A percentile compares a stretch with the other conserved stretches of the same genome.
Evolutionary conservation across 2,329 filamentous ascomycete species (phyloP).

Genomic region (Diaporthe capsici): DNA sequence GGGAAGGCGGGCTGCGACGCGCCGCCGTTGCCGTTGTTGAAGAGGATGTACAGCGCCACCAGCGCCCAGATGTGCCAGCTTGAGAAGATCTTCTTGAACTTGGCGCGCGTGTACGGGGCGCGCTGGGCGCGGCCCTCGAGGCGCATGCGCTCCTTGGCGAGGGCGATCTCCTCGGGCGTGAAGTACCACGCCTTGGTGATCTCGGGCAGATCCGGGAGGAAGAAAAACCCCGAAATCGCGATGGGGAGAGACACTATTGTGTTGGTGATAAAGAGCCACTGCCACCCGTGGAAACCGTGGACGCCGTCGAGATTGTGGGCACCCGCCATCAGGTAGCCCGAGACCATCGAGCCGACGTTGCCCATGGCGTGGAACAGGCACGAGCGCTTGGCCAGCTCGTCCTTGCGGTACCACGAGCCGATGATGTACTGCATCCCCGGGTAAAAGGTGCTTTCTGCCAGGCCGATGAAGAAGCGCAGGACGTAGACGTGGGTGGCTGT

Average conservation of each 20-base stretch:
- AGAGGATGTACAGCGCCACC: conserved; percentile 71
- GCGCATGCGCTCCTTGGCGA: conserved; percentile 57
- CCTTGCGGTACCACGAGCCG: conserved; percentile 59
- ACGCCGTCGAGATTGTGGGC: conserved; percentile 67
- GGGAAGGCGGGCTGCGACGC: conserved; percentile 68
- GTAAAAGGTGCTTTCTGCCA: conserved; percentile 57
- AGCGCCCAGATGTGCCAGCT: conserved; percentile 77
- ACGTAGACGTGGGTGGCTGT: conserved; percentile 55
- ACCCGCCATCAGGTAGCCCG: conserved; percentile 52
- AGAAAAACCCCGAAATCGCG: conserved; percentile 65
- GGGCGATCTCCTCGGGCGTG: conserved; percentile 53
- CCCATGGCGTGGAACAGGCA: conserved; percentile 68
- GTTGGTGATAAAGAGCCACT: conserved; percentile 72
- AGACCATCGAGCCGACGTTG: conserved; percentile 66
- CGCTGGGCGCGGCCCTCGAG: conserved; percentile 61
- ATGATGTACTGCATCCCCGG: conserved; percentile 60
- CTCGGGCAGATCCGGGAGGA: conserved; percentile 57
- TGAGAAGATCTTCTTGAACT: conserved; percentile 71
- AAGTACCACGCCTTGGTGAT: conserved; percentile 56
- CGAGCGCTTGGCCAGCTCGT: conserved; percentile 66
- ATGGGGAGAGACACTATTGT: conserved; percentile 70
- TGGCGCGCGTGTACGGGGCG: conserved; percentile 58
- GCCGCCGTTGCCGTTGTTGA: conserved; percentile 70
- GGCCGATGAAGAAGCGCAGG: conserved; percentile 59
- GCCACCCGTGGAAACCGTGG: conserved; percentile 64